Evolutionary conservation across 1,284 basidiomycete genomes (phyloP).

Genomic region (Ustilago tritici): DNA sequence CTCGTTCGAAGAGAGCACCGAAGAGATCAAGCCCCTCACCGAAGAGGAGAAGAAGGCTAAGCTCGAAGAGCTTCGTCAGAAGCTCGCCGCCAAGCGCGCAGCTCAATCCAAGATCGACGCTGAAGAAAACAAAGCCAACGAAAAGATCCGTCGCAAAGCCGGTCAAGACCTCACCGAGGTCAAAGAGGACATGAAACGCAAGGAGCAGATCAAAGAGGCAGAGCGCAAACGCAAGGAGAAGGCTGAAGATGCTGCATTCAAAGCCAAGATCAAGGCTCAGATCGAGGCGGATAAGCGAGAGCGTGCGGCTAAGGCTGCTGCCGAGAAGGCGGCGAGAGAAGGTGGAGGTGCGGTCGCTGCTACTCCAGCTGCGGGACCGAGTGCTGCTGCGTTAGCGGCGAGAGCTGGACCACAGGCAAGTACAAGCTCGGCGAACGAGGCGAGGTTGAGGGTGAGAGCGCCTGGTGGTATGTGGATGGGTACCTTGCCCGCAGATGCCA

Average conservation of each 20-base stretch:
- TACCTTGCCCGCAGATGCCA: conserved; percentile 57
- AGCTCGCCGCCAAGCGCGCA: conserved; percentile 63
- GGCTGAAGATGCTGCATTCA: conserved; percentile 60
- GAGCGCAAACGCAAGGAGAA: conserved; percentile 65
- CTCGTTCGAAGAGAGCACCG: conserved; percentile 88
- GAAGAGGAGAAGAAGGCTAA: conserved; percentile 91
- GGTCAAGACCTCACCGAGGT: conserved; percentile 61
- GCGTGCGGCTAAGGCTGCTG: conserved; percentile 63
- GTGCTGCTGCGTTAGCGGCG: conserved; percentile 41
- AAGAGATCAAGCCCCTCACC: conserved; percentile 93
- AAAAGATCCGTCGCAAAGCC: conserved; percentile 67
- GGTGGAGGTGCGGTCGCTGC: conserved; percentile 31
- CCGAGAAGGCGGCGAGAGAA: conserved; percentile 63
- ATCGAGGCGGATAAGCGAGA: conserved; percentile 68
- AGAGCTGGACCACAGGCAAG: conserved; percentile 39
- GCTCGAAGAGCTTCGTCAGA: conserved; percentile 75
- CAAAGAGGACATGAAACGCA: conserved; percentile 65
- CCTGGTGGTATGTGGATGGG: conserved; percentile 66
- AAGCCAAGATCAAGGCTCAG: conserved; percentile 64
- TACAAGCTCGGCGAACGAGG: conserved; percentile 55
- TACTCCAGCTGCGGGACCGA: conserved; percentile 29
- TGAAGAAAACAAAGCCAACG: conserved; percentile 62
- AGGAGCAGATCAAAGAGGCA: conserved; percentile 66
- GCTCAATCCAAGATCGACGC: conserved; percentile 61
- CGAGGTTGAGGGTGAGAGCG: conserved; percentile 61